Evolutionary conservation across 441 rosid genomes (phyloP), one percentile per base, ranked within the genome.

Genomic region (Erodium chrysanthum): DNA sequence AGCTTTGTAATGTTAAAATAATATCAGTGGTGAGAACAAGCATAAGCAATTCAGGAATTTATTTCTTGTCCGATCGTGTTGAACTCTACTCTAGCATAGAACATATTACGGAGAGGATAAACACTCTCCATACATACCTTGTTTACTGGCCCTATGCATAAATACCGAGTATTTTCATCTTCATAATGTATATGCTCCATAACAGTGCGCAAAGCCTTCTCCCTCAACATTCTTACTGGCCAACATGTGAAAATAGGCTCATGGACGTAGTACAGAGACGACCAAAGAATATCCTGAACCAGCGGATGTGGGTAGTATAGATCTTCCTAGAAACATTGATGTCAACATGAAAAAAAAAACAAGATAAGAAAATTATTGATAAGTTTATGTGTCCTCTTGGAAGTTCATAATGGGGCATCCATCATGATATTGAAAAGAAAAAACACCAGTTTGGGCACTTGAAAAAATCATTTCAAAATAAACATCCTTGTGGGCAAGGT

Each of bases 71-170:
- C 1, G 48, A 42, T 42, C 4, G 48, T 42, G 11, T 42, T 42
- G n/a, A 2, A 12, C 48, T 12, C 48, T 12, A 10, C 48, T 42
- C 12, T 12, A 42, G 48, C 48, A 42, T 42, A 42, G 4, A 42
- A 10, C 48, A 42, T 42, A 42, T 42, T 9, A 42, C 20, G 2
- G 10, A 31, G 29, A 61, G 17, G 4, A 25, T 44, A 42, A 10
- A 31, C 40, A 46, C 31, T 15, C 48, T 11, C n/a, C 48, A 71
- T 67, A 68, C 75, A 58, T 65, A 91, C 98, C 97, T 94, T 94
- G 75, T 91, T 89, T 73, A 91, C 94, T 18, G 97, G 98, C 40
- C 97, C 97, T 22, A 94, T 86, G 88, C 98, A 94, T 73, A 91
- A 71, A 69, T 89, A 94, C 62, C 90, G 85, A 69, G 96, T 91